Evolutionary conservation across 2,329 filamentous ascomycete genomes (phyloP), one percentile per base, ranked within the genome.

Genomic region (Monosporascus sp.): DNA sequence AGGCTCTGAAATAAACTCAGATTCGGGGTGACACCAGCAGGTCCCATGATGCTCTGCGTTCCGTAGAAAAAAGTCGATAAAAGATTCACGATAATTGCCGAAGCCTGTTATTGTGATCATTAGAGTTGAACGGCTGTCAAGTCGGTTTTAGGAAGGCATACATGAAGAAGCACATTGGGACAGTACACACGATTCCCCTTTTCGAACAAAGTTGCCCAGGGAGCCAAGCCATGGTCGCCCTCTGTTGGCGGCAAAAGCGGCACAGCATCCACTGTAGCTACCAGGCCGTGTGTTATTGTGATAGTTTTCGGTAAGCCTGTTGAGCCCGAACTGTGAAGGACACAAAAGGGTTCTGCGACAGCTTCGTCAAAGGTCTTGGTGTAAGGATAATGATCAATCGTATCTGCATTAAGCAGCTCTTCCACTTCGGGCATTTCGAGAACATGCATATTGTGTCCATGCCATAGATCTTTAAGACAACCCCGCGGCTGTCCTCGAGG

Each of bases 251-350:
- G 69, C 0, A 74, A 61, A 1, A 71, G 54, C 9, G 67, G 61
- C 2, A 72, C 59, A 0, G 69, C 68, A 57, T 77, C 73, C 62
- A 72, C 65, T 0, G 69, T 68, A 0, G 61, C 62, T 14, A 72
- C 48, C 26, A 64, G 56, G 9, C 57, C 62, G 53, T 76, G 67
- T 3, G 69, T 65, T 57, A 65, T 64, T 1, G 59, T 49, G 16
- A 76, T 70, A 0, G 71, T 71, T 49, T 76, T 76, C 1, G 72
- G 73, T 0, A 72, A 51, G 3, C 74, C 73, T 3, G 74, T 76
- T 1, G 70, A 67, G 2, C 74, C 74, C 4, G 71, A 76, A 0
- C 73, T 75, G 49, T 76, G 74, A 1, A 75, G 51, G 31, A 71
- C 64, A 22, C 69, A 64, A 5, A 74, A 70, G 0, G 69, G 67